Conservation (phyloP, 441 rosid genomes). For the Adansonia gregorii region DNA sequence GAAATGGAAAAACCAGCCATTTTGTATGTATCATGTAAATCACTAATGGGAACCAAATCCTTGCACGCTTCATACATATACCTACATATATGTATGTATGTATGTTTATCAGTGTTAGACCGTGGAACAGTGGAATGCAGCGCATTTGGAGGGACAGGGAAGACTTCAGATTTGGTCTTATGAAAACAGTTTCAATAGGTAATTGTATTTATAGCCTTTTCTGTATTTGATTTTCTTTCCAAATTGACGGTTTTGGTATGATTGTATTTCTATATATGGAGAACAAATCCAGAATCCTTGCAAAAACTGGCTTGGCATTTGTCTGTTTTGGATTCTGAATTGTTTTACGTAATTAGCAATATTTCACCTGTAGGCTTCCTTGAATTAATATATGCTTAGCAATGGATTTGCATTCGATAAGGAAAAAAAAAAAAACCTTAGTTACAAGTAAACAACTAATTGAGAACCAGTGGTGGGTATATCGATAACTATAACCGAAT, state of each 20-base stretch:
- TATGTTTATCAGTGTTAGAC: no score
- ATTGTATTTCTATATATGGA: no score
- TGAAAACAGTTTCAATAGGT: not conserved
- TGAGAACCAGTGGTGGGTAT: no score
- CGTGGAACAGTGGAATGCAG: not conserved
- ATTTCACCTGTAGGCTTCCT: not conserved
- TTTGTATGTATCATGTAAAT: not conserved
- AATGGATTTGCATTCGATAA: no score
- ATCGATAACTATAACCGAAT: no score
- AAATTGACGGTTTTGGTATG: not conserved
- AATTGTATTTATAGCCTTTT: not conserved
- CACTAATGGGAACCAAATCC: not conserved
- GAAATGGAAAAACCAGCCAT: not conserved
- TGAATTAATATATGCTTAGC: not conserved
- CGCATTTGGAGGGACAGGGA: not conserved
- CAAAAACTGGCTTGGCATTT: not conserved
- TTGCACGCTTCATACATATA: no score
- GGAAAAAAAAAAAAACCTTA: no score
- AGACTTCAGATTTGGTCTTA: not conserved
- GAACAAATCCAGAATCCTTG: not conserved
- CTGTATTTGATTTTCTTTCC: not conserved
- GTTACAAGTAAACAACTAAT: no score
- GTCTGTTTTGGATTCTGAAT: not conserved
- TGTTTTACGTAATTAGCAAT: not conserved
- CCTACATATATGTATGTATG: no score